Base-by-base conservation (phyloP, 2,329 filamentous ascomycete species). In the Botrytis hyacinthi region DNA sequence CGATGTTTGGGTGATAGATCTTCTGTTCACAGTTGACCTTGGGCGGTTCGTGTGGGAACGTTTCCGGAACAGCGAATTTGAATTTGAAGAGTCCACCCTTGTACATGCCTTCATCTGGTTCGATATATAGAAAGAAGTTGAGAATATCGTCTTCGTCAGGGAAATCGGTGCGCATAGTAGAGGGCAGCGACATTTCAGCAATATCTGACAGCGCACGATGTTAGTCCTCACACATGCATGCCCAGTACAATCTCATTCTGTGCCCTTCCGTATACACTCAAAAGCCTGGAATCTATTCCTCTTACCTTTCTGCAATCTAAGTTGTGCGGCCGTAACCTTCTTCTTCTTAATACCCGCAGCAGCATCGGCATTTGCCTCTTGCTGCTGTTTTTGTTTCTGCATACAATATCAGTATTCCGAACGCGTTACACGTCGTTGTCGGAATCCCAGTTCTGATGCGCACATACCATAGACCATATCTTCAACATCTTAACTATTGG, bases 1-100 rank as follows among this genome's bases (percentile, higher is more conserved):
- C 96, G 82, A 99, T 99, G 83, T 99, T 99, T 9, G 96, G 96
- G 82, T 99, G 96, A 85, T 99, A 99, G 80, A 99, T 98, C 87
- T 97, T 98, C 84, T 99, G 93, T 78, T 91, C 92, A 85, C 96
- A 98, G 81, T 93, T 96, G 79, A 99, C 96, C 84, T 98, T 98
- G 32, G 96, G 96, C 76, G 96, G 95, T 82, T 98, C 95, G 84
- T 98, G 96, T 0, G 96, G 96, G 84, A 97, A 99, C 85, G 93
- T 96, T 81, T 95, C 93, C 83, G 93, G 94, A 85, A 99, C 97
- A 76, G 89, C 89, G 84, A 99, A 98, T 77, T 89, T 92, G 83
- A 99, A 99, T 74, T 91, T 90, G 84, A 98, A 99, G 74, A 87
- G 86, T 73, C 95, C 95, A 78, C 90, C 90, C 81, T 95, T 94